These are phyloP conservation scores for Geotrichum histeridarum DNA, from an alignment of 1,139 yeast genomes.

Conservation along the genomic window DNA sequence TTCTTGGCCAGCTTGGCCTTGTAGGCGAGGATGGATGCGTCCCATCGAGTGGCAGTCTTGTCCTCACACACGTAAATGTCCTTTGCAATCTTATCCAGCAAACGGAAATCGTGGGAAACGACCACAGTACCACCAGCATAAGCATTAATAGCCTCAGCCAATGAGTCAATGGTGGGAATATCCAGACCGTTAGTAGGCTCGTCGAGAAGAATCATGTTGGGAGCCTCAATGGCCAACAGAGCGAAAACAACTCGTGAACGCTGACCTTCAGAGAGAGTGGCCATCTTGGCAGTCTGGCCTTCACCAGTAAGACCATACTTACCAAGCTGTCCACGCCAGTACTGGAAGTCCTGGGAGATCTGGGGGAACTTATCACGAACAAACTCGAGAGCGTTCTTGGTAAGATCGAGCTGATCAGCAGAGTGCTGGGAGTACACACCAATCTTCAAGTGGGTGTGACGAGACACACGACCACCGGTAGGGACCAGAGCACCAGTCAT, in stretches of 20 bases:
- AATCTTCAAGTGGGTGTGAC: constrained; percentile 94
- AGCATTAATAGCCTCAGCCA: constrained; percentile 90
- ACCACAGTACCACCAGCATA: constrained; percentile 98
- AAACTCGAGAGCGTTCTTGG: constrained; percentile 91
- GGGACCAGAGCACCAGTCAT: constrained; percentile 93
- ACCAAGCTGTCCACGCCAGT: constrained; percentile 98
- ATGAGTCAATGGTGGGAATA: constrained; percentile 94
- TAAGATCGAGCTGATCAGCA: constrained; percentile 93
- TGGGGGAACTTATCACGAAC: constrained; percentile 88
- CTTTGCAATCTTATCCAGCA: constrained; percentile 94
- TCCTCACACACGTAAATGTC: constrained; percentile 94
- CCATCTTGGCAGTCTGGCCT: constrained; percentile 98
- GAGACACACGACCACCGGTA: constrained; percentile 89
- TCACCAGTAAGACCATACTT: constrained; percentile 98
- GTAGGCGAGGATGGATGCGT: constrained; percentile 83
- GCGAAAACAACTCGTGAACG: constrained; percentile 98
- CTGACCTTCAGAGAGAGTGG: constrained; percentile 97
- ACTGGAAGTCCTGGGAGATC: constrained; percentile 95
- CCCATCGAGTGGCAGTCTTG: constrained; percentile 95
- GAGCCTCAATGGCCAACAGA: constrained; percentile 86
- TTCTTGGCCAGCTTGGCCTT: constrained; percentile 88
- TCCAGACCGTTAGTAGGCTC: constrained; percentile 99
- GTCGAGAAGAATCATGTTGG: constrained; percentile 90
- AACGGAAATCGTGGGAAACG: constrained; percentile 98
- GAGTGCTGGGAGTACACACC: constrained; percentile 99